Base-by-base conservation (phyloP, 2,329 filamentous ascomycete species). In the Fusarium sublunatum region DNA sequence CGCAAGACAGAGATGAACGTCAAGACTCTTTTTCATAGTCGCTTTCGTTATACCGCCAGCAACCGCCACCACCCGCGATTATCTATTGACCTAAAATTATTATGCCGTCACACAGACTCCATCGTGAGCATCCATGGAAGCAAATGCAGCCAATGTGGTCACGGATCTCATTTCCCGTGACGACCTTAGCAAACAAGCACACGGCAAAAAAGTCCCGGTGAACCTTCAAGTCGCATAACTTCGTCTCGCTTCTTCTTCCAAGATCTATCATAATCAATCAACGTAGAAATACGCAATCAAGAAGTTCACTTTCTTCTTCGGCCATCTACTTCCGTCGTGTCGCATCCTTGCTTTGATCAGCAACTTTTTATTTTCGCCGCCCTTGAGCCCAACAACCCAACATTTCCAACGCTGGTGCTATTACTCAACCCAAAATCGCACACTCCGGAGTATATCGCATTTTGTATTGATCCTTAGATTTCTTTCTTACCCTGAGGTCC, bases 351-450 rank as follows among this genome's bases (percentile, higher is more conserved):
- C 62, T 52, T 60, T 59, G 29, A 41, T 54, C 62, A 60, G 31
- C 43, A 47, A 45, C 35, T 49, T 36, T 38, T 41, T 31, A 25
- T 81, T 79, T 8, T 31, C n/a, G 36, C n/a, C 71, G 80, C 81
- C 79, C 79, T 79, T 70, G 70, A 70, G 36, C 38, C 38, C 43
- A 46, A 53, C 56, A 12, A 28, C 19, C 15, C 28, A 28, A 34
- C 38, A 36, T 11, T 29, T 4, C 15, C 47, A 25, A 42, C 22
- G 31, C 19, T n/a, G 19, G 24, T 32, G 8, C 29, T 12, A 5
- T 29, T 12, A 19, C 4, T 32, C 11, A 15, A 24, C 13, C 24
- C 22, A 22, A 15, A 36, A 32, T 15, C 11, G 29, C 46, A 25
- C 36, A 24, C 19, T 10, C 24, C 13, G 12, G 15, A 44, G 46